Base-by-base conservation (phyloP, 176 grass and related monocot genomes). In the Ananas comosus region DNA sequence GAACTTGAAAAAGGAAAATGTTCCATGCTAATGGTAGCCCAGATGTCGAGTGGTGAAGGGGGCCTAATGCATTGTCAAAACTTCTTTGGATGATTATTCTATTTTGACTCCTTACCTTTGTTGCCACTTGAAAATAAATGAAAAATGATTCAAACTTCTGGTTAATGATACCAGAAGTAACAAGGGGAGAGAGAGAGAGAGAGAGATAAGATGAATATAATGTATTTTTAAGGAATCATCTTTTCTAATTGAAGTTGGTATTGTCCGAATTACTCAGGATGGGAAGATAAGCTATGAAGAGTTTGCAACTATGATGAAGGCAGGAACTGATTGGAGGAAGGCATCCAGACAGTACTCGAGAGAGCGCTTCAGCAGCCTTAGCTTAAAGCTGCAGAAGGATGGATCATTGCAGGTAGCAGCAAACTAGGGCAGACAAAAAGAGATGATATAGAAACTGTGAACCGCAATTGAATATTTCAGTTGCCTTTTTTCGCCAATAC, bases 301-400 rank as follows among this genome's bases (percentile, higher is more conserved):
- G 48, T 96, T 96, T 2, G 65, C 87, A 10, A 53, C 80, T 6
- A 91, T 96, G 91, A 96, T 96, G 91, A 96, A 91, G 66, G 79
- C 91, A 0, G 91, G 91, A 58, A 96, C 91, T 21, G 91, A 96
- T 81, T 96, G 91, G 91, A 87, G 91, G 76, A 96, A 96, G 83
- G 91, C 91, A 2, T 96, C 91, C 10, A 77, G 91, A 69, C 91
- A 96, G 51, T 96, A 96, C 79, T 96, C 91, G 0, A 70, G 91
- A 48, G 87, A 96, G 69, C 83, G 91, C 67, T 96, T 96, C 64
- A 96, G 63, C 23, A 96, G 74, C 65, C 79, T 96, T 8, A 96
- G 91, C 70, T 77, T 79, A 70, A 96, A 83, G 64, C 84, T 96
- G 47, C 61, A 79, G 53, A 84, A 85, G 51, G 91, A 96, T 4